Percentiles rank a stretch among this genome's conserved stretches.
Evolutionary conservation across 495 filamentous ascomycete species (phyloP).

Genomic region (Lophium mytilinum): DNA sequence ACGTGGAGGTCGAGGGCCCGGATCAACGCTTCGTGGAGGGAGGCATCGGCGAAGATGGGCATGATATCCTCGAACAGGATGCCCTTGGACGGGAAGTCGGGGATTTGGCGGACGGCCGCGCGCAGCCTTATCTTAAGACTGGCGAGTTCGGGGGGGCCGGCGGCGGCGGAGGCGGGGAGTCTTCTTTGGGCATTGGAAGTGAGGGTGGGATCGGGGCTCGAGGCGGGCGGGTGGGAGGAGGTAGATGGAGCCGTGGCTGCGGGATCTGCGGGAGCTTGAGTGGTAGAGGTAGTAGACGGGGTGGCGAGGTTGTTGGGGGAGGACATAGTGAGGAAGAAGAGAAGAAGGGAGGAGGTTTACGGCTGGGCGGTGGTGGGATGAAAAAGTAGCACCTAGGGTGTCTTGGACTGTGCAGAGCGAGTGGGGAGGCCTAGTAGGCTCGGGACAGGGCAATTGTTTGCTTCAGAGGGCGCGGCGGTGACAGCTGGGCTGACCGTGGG

Average conservation of each 20-base stretch:
- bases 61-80: conserved; percentile 99
- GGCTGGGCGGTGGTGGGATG: not conserved
- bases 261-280: conserved; percentile 11
- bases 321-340: conserved; percentile 25
- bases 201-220: conserved; percentile 32
- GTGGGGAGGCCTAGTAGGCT: too few species aligned
- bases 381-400: not conserved
- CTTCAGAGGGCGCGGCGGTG: too few species aligned
- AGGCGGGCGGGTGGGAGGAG: conserved; percentile 31
- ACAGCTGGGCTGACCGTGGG: too few species aligned
- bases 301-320: conserved; percentile 18
- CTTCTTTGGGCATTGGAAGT: conserved; percentile 30
- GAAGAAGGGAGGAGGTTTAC: not conserved
- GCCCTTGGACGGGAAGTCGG: conserved; percentile 89
- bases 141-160: conserved; percentile 43
- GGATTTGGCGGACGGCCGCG: conserved; percentile 61
- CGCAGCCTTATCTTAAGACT: conserved; percentile 77
- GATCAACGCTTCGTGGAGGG: conserved; percentile 66
- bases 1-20: conserved; percentile 84
- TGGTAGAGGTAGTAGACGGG: conserved; percentile 6
- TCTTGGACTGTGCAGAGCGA: not conserved
- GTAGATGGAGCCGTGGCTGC: conserved; percentile 4
- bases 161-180: conserved; percentile 35
- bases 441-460: too few species aligned
- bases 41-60: conserved; percentile 80